Evolutionary conservation across 352 stramenopile species (phyloP).

Genomic region (Globisporangium camurandrum): DNA sequence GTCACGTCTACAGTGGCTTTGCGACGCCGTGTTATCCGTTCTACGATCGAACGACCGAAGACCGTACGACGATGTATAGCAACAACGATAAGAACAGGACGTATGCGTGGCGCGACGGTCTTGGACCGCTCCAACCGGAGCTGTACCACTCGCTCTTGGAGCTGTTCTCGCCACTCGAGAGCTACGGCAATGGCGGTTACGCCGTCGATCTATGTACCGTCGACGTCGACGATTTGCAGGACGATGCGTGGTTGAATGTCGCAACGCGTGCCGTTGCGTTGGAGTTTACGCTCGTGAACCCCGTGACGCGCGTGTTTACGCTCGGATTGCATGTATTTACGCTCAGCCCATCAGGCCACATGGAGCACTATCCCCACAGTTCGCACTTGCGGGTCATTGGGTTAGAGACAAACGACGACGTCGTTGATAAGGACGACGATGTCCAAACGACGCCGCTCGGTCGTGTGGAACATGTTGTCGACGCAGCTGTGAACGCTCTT

Average conservation of each 20-base stretch:
- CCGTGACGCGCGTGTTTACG: conserved; percentile 84
- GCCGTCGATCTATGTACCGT: conserved; percentile 64
- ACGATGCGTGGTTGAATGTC: conserved; percentile 69
- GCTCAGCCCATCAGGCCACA: conserved; percentile 70
- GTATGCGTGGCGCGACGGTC: conserved; percentile 62
- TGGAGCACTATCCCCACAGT: conserved; percentile 77
- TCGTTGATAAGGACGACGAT: not conserved
- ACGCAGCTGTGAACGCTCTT: conserved; percentile 13
- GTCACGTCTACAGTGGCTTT: conserved; percentile 53
- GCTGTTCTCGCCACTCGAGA: conserved; percentile 28
- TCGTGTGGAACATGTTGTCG: not conserved
- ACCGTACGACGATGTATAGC: conserved; percentile 39
- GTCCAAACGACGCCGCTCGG: too few relatives aligned
- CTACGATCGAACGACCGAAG: conserved; percentile 42
- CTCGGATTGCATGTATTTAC: conserved; percentile 81
- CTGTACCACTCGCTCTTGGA: conserved; percentile 51
- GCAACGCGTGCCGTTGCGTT: conserved; percentile 76
- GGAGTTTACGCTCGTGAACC: conserved; percentile 85
- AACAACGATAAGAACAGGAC: conserved; percentile 28
- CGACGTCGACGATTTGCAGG: conserved; percentile 49
- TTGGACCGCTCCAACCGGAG: conserved; percentile 48
- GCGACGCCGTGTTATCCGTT: conserved; percentile 65
- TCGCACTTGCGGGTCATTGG: conserved; percentile 76
- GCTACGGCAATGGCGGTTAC: conserved; percentile 65
- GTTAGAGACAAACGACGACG: conserved; percentile 46